Conservation (phyloP, 75 land plant genomes). For the Sequoia sempervirens region DNA sequence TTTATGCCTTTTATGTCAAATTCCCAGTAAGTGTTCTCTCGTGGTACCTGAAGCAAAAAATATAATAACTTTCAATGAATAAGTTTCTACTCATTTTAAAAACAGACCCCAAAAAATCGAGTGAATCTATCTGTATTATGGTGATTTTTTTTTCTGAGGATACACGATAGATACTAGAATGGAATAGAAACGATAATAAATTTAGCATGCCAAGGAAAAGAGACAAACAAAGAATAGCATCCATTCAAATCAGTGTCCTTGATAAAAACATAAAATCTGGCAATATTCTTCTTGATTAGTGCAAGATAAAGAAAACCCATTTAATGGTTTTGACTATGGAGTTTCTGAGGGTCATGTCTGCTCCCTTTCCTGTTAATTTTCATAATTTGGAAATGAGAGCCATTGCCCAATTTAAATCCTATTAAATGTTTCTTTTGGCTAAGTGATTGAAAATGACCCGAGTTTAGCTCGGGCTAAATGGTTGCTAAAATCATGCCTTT, state of each 20-base stretch:
- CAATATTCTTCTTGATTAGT: not conserved
- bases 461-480: too few relatives aligned
- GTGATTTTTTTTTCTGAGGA: not conserved
- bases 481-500: not conserved
- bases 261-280: not conserved
- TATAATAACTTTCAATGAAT: not conserved
- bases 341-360: not conserved
- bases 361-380: not conserved
- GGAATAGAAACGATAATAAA: not conserved
- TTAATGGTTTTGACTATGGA: not conserved
- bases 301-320: not conserved
- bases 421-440: too few relatives aligned
- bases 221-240: not conserved
- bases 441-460: too few relatives aligned
- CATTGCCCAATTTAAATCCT: not conserved
- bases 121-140: not conserved
- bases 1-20: conserved; percentile 1
- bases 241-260: not conserved
- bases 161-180: not conserved
- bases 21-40: conserved; percentile 17
- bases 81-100: not conserved
- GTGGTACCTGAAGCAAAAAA: conserved; percentile 15
- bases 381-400: not conserved
- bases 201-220: not conserved
- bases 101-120: not conserved